Evolutionary conservation across 257 asterid genomes (phyloP), one percentile per base, ranked within the genome.

Genomic region (Paraleonurus japonicus): DNA sequence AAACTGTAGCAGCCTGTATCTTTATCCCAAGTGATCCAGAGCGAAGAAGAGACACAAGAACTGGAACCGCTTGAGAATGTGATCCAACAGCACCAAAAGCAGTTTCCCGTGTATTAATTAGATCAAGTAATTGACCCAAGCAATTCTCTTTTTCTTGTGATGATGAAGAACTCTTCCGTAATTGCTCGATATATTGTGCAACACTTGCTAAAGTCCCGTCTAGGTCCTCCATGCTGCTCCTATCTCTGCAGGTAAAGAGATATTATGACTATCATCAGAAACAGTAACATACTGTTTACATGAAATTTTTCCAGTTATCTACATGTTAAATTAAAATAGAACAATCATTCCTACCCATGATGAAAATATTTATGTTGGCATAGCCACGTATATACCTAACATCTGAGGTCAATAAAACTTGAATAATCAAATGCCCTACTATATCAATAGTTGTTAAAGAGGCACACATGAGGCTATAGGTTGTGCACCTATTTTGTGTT

Each of bases 51-150:
- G 99, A 95, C 17, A 95, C 99, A 7, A 95, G 98, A 41, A 95
- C 98, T n/a, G 99, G 99, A 78, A 95, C 99, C 35, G 99, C 99
- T 80, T 95, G 99, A 73, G 99, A 95, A 83, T 95, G 99, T 57
- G 99, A 92, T 70, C 96, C 98, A 72, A 95, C 98, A 45, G 98
- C 99, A 74, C 96, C 84, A 64, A 94, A 94, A 74, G 96, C 99
- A 78, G 84, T 89, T 75, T 86, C 96, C 32, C 96, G 89, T 9
- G 95, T 84, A 74, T 86, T 87, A 71, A 89, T 91, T 75, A 94
- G 89, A 60, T 91, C 99, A 28, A 82, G 87, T 65, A 95, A 80
- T 71, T 92, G 96, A 84, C 77, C 86, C 83, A 95, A 83, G 76
- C 89, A 85, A 79, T 74, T 73, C 81, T 95, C 96, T 78, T 92